Evolutionary conservation across 768 basidiomycete species (phyloP), one percentile per base, ranked within the genome.

Genomic region (Pleurotus platypus): DNA sequence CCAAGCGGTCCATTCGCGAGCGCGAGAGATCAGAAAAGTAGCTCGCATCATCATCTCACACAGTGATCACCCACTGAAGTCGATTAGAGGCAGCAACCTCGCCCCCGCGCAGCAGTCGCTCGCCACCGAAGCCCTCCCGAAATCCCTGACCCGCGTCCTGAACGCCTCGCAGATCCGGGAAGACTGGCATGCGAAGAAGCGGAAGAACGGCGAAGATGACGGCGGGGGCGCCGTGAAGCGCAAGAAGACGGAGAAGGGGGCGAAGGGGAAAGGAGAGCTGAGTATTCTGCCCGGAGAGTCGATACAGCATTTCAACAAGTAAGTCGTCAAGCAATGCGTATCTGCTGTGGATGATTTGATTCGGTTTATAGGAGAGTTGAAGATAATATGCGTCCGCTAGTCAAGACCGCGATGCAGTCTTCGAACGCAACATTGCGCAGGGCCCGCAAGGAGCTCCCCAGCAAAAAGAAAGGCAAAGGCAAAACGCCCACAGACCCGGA

Each of bases 251-350:
- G 48, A 49, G 59, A 53, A 48, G 1, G 54, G 62, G 57, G 49
- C 66, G 67, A 35, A 61, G 66, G 67, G 39, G 57, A 69, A 37
- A 60, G 66, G 57, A 40, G 59, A 58, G 6, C 64, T 86, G 40
- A 72, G 64, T 46, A 90, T 89, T 26, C 75, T 79, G 57, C 81
- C 83, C 0, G 83, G 86, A 45, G 90, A 92, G 68, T 85, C 88
- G 0, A 77, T 92, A 53, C 77, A 81, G 55, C 86, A 90, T 71
- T 92, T 91, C 68, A 87, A 90, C 67, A 76, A 82, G 90, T 90
- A 62, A 51, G 51, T 20, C 30, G 30, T 35, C 30, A 8, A 35
- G 2, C 7, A 11, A 35, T 8, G 30, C 30, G 3, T 35, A 9
- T 11, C 30, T 35, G 30, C 2, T 1, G 8, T 35, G 8, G 7